phyloP scores from a whole-genome alignment of 768 basidiomycete species.

The Arthromyces matolae region DNA sequence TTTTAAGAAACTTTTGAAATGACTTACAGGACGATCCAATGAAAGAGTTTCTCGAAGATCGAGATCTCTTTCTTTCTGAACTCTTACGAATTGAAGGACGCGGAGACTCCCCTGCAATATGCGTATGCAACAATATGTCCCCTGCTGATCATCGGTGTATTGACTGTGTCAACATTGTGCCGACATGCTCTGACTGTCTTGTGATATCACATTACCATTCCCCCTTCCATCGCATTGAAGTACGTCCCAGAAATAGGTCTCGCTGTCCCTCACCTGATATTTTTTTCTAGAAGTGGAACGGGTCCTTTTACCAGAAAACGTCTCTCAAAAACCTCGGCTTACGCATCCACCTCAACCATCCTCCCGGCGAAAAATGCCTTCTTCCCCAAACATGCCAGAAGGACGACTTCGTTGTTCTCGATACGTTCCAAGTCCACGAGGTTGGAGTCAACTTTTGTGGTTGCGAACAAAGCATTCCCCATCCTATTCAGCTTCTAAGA shows the following conservation, averaged over 20 bases:
- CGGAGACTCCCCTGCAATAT: not conserved
- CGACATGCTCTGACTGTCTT: constrained; percentile 8
- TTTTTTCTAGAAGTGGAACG: constrained; percentile 8
- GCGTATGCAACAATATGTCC: not conserved
- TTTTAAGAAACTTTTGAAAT: not conserved
- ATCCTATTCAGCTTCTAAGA: constrained; percentile 7
- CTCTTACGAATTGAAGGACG: constrained; percentile 10
- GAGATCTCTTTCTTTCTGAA: constrained; percentile 12
- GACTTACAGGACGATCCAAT: constrained; percentile 9
- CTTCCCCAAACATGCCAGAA: not conserved
- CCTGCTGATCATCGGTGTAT: not conserved
- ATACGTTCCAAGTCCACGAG: constrained; percentile 1
- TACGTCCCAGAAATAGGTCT: not conserved
- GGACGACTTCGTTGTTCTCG: not conserved
- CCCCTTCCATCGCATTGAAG: constrained; percentile 10
- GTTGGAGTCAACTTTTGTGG: constrained; percentile 6
- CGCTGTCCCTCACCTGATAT: not conserved
- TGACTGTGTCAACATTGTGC: constrained; percentile 1
- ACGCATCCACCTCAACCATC: constrained; percentile 19
- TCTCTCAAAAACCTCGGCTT: constrained; percentile 16
- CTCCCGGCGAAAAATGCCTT: not conserved
- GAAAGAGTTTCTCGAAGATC: not conserved
- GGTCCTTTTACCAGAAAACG: not conserved
- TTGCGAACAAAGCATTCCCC: constrained; percentile 4
- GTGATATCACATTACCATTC: not conserved